Evolutionary conservation across 1,284 basidiomycete species (phyloP), one percentile per base, ranked within the genome.

Genomic region (Apiotrichum mycotoxinovorans): DNA sequence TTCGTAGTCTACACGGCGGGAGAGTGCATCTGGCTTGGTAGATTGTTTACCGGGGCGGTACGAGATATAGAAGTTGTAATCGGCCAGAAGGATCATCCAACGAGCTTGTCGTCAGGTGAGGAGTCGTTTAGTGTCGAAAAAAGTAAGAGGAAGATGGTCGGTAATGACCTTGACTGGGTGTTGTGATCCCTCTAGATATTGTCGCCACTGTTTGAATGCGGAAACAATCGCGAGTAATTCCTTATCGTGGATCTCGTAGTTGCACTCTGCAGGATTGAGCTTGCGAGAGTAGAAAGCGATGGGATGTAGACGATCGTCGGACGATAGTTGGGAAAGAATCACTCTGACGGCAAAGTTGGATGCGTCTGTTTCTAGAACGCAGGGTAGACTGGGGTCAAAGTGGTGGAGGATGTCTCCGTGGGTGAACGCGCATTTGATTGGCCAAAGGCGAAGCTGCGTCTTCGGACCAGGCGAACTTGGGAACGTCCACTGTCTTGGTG

Each of bases 211-310:
- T 26, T 74, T 35, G 0, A 82, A 59, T 0, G 76, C 65, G 20
- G 66, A 25, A 2, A 82, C 72, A 17, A 83, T 78, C 0, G 78
- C 78, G 0, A 82, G 60, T 40, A 84, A 53, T 69, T 84, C 81
- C 53, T 77, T 71, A 61, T 84, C 78, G 18, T 81, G 76, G 35
- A 80, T 79, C 22, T 78, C 70, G 63, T 82, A 83, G 61, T 82
- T 82, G 7, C 64, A 51, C 66, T 81, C 75, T 0, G 74, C 60
- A 1, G 67, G 43, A 4, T 25, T 51, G 40, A 80, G 59, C 17
- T 64, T 70, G 2, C 66, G 60, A 4, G 76, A 79, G 26, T 71
- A 62, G 62, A 76, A 79, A 0, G 67, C 72, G 2, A 79, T 60
- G 8, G 77, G 78, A 35, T 77, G 71, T 48, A 70, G 69, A n/a